These are phyloP conservation scores for Ganoderma multipileum DNA, from an alignment of 1,284 basidiomycete species.

Conservation along the genomic window DNA sequence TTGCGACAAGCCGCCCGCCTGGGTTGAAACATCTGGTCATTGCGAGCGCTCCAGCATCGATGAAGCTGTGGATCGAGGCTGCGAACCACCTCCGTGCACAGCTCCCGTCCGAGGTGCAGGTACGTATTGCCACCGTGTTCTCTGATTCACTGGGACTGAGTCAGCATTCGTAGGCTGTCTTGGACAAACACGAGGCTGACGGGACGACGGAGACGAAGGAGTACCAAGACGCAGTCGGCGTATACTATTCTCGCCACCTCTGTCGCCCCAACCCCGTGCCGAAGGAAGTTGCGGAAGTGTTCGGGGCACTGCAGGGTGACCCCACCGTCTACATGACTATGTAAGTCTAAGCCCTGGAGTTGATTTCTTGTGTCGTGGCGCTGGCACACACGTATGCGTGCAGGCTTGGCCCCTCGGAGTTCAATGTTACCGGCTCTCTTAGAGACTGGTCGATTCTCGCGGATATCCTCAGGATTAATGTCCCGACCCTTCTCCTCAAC, in stretches of 20 bases:
- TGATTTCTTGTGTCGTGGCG: not conserved
- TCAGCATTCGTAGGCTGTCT: conserved; percentile 34
- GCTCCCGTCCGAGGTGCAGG: conserved; percentile 51
- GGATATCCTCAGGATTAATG: conserved; percentile 29
- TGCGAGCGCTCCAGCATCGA: conserved; percentile 39
- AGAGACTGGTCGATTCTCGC: conserved; percentile 32
- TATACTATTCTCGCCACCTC: conserved; percentile 51
- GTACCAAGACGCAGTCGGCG: conserved; percentile 49
- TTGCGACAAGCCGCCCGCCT: conserved; percentile 37
- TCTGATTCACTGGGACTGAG: not conserved
- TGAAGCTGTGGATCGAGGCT: conserved; percentile 41
- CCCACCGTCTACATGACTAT: conserved; percentile 57
- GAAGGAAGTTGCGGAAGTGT: conserved; percentile 32
- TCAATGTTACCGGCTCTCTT: conserved; percentile 28
- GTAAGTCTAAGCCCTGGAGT: conserved; percentile 30
- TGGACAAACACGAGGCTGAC: conserved; percentile 54
- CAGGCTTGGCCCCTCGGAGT: conserved; percentile 29
- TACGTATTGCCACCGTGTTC: conserved; percentile 12
- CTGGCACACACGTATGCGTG: not conserved
- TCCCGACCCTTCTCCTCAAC: conserved; percentile 36
- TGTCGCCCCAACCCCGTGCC: conserved; percentile 55
- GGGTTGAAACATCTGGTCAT: conserved; percentile 50
- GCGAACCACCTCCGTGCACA: conserved; percentile 35
- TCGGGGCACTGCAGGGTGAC: conserved; percentile 45
- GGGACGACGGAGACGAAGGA: conserved; percentile 51